Percentiles rank a stretch among this genome's conserved stretches.
These are phyloP conservation scores for Marchantia paleacea DNA, from an alignment of 225 moss, liverwort and hornwort species.

Conservation along the genomic window DNA sequence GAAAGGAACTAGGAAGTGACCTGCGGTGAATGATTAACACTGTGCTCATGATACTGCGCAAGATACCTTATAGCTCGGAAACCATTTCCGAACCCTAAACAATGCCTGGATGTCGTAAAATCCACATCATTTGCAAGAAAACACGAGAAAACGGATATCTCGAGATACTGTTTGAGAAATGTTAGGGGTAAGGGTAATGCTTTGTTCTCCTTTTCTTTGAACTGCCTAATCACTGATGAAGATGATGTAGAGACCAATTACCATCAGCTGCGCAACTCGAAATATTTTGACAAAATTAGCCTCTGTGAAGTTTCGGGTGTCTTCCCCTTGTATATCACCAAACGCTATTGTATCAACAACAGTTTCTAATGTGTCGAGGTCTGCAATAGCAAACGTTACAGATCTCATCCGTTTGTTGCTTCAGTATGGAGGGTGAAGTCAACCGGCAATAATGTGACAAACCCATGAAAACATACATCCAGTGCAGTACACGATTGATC, in stretches of 20 bases:
- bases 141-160: background rate
- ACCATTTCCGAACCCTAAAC: too few species aligned
- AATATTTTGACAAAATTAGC: conserved; percentile 86
- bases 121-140: background rate
- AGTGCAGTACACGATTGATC: too few species aligned
- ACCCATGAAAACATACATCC: too few species aligned
- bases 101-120: background rate
- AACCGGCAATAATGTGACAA: too few species aligned
- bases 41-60: too few species aligned
- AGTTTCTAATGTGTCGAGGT: conserved; percentile 65
- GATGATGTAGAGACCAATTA: conserved; percentile 30
- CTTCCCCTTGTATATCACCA: conserved; percentile 88
- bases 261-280: conserved; percentile 90
- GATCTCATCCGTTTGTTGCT: too few species aligned
- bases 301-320: conserved; percentile 90
- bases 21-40: background rate
- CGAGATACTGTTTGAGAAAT: background rate
- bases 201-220: background rate
- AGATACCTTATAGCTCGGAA: too few species aligned
- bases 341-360: conserved; percentile 83
- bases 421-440: too few species aligned
- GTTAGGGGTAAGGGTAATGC: background rate
- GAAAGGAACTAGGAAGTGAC: background rate
- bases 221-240: background rate
- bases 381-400: conserved; percentile 31